Base-by-base conservation (phyloP, 306 rosid species). In the Abrus precatorius region DNA sequence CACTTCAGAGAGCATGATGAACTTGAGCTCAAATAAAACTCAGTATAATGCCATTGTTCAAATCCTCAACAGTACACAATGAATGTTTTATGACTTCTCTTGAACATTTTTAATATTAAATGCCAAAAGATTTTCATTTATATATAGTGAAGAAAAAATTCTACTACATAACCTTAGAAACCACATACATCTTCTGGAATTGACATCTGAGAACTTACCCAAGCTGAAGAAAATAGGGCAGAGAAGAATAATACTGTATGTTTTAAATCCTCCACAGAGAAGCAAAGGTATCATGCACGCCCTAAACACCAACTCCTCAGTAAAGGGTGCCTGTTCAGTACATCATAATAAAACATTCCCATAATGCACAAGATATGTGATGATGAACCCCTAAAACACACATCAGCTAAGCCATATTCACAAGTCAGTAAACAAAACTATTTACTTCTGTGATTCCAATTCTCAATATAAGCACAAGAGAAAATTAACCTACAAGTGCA, bases 251-350 rank as follows among this genome's bases (percentile, higher is more conserved):
- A 85, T 85, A n/a, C 59, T 89, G 79, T 56, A 64, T 33, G 90
- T 72, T 61, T 84, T 84, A 76, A 95, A 89, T 85, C 97, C 99
- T 85, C 94, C 97, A 69, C 96, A 95, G 38, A 93, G 91, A 82
- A 95, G 99, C 76, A 93, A 82, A 4, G 99, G 97, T 85, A 95
- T 87, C 99, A 92, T 95, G 84, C 97, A 93, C 1, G 99, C 97
- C 78, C 99, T 84, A 85, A 95, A 93, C 78, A 95, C 99, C 97
- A 95, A 73, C 84, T 95, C 98, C 84, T 93, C 97, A 0, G 98
- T 93, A 71, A 92, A 14, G 60, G 98, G 99, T 72, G 97, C 99
- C 99, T 95, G 94, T 83, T 80, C 77, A 84, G 79, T 43, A 62
- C 52, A 81, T 41, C 45, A 81, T 27, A 32, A 29, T 48, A 57